Evolutionary conservation across 2,329 filamentous ascomycete species (phyloP).

Genomic region (Beauveria rudraprayagi): DNA sequence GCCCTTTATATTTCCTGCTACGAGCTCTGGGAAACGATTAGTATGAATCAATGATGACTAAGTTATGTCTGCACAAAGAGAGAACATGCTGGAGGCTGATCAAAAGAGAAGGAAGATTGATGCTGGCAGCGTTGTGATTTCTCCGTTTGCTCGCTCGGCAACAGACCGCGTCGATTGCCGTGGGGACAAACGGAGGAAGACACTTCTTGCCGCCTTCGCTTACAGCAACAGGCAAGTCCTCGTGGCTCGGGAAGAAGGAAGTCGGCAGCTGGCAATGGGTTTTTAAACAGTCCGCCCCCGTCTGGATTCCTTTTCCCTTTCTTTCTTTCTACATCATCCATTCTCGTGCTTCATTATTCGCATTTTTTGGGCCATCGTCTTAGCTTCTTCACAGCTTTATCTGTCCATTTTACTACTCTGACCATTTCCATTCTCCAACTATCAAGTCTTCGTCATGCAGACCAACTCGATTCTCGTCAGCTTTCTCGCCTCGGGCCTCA

Average conservation of each 20-base stretch:
- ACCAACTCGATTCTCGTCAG: not conserved
- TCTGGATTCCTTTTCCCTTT: not conserved
- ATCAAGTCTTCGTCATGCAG: not conserved
- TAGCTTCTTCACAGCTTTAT: slow-evolving; percentile 9
- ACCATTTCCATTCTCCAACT: not conserved
- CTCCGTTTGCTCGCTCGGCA: not conserved
- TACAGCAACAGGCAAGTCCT: not conserved
- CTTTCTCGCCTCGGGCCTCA: not conserved
- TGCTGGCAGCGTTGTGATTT: not conserved
- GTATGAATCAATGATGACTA: slow-evolving; percentile 6
- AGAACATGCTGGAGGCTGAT: not conserved
- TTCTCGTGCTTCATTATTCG: slow-evolving; percentile 4
- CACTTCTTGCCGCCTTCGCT: not conserved
- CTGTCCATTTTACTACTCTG: not conserved
- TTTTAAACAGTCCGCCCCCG: slow-evolving; percentile 1
- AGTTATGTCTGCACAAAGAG: not conserved
- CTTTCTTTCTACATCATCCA: slow-evolving; percentile 7
- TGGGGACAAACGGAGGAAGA: not conserved
- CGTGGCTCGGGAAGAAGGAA: not conserved
- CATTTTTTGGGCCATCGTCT: slow-evolving; percentile 7
- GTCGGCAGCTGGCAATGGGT: not conserved
- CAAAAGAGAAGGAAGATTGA: not conserved
- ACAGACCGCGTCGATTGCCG: not conserved
- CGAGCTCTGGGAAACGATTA: slow-evolving; percentile 3
- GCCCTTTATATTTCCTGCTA: not conserved